A percentile compares a stretch with the other conserved stretches of the same genome.
phyloP scores from a whole-genome alignment of 352 stramenopile species.

The Nothophytophthora sp. region DNA sequence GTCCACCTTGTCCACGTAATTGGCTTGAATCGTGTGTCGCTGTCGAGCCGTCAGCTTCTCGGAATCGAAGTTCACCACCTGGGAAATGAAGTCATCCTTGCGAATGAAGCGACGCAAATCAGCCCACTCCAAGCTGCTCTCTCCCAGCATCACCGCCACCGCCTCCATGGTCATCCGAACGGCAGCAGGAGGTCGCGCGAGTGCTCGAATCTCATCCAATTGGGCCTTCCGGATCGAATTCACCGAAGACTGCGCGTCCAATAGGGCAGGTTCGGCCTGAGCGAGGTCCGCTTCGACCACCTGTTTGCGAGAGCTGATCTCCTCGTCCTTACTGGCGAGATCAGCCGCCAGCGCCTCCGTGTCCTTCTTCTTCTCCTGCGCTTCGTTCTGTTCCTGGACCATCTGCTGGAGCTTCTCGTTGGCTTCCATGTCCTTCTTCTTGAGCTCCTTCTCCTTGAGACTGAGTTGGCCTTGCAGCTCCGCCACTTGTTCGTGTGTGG shows the following conservation, averaged over 20 bases:
- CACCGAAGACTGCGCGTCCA: constrained; percentile 96
- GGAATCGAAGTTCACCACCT: constrained; percentile 99
- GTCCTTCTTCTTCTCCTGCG: constrained; percentile 96
- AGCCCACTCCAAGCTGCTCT: constrained; percentile 96
- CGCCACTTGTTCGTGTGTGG: constrained; percentile 98
- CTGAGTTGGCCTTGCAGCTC: constrained; percentile 91
- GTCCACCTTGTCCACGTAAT: constrained; percentile 94
- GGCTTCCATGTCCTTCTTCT: constrained; percentile 96
- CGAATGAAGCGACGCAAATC: constrained; percentile 98
- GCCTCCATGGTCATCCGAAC: constrained; percentile 98
- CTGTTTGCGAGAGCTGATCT: constrained; percentile 95
- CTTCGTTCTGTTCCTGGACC: constrained; percentile 98
- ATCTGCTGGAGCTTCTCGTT: constrained; percentile 99
- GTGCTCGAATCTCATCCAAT: constrained; percentile 98
- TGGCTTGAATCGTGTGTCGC: constrained; percentile 94
- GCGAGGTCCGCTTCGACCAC: constrained; percentile 97
- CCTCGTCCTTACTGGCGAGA: constrained; percentile 94
- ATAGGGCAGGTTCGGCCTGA: constrained; percentile 97
- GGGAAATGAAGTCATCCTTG: constrained; percentile 99
- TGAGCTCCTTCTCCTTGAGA: constrained; percentile 94
- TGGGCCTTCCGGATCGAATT: constrained; percentile 99
- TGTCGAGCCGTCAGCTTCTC: constrained; percentile 95
- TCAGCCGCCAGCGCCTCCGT: constrained; percentile 95
- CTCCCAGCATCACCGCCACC: constrained; percentile 98
- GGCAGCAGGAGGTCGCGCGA: constrained; percentile 94